Conservation (phyloP, 2,329 filamentous ascomycete species). For the Colletotrichum sp. region DNA sequence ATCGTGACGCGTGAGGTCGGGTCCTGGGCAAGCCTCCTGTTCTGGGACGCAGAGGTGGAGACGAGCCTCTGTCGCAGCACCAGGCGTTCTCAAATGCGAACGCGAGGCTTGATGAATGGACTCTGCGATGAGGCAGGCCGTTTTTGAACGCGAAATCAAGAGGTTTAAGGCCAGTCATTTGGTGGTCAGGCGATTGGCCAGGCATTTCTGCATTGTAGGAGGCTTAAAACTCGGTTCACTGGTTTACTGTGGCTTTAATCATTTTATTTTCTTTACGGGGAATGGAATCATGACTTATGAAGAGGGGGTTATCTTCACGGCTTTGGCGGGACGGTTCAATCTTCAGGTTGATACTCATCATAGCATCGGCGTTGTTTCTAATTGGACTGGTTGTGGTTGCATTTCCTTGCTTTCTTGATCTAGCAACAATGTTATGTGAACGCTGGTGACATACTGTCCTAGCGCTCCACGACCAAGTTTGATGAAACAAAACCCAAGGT, state of each 20-base stretch:
- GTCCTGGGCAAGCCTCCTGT: background rate
- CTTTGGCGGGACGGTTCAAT: conserved; percentile 7
- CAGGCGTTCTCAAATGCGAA: background rate
- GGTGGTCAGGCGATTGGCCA: background rate
- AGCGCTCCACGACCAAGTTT: background rate
- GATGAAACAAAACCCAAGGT: too few species aligned
- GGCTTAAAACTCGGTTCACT: background rate
- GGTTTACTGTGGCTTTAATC: background rate
- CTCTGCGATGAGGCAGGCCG: background rate
- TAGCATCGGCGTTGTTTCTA: conserved; percentile 20
- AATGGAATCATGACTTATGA: conserved; percentile 16
- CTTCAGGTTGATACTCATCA: conserved; percentile 15
- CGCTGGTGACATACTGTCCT: background rate
- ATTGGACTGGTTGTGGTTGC: background rate
- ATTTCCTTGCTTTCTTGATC: background rate
- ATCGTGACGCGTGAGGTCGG: background rate
- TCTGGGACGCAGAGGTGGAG: background rate
- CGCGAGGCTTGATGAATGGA: background rate
- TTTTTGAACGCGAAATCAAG: background rate
- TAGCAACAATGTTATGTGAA: background rate
- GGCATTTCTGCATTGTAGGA: background rate
- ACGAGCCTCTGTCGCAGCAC: background rate
- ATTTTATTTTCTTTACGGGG: background rate
- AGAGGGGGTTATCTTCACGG: background rate
- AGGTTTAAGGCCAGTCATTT: background rate